A percentile compares a stretch with the other conserved stretches of the same genome.
phyloP scores from a whole-genome alignment of 495 filamentous ascomycete species.

The Xanthoparmelia taractica region DNA sequence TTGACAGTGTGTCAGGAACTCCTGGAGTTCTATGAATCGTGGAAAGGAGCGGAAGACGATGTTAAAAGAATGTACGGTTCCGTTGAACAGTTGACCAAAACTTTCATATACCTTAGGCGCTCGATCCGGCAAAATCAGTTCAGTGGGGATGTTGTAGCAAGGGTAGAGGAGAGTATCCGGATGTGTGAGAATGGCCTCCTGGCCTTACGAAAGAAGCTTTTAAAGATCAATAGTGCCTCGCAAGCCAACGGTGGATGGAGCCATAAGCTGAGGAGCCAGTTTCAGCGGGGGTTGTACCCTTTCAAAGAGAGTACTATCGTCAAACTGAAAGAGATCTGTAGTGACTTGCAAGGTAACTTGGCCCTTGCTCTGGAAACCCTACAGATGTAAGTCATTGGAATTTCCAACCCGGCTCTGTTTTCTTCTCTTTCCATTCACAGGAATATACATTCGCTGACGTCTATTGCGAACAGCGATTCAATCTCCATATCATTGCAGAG shows the following conservation, averaged over 20 bases:
- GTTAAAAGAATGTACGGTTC: slow-evolving; percentile 13
- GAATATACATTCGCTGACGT: neutral
- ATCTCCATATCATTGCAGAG: neutral
- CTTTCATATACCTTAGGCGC: slow-evolving; percentile 13
- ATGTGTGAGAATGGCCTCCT: slow-evolving; percentile 13
- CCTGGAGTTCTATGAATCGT: slow-evolving; percentile 18
- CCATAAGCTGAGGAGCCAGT: neutral
- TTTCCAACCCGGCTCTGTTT: neutral
- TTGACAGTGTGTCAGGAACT: slow-evolving; percentile 18
- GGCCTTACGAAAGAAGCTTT: slow-evolving; percentile 16
- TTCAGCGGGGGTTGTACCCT: slow-evolving; percentile 12
- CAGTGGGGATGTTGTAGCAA: slow-evolving; percentile 9
- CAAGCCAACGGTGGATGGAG: slow-evolving; percentile 1
- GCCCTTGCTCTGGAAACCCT: slow-evolving; percentile 14
- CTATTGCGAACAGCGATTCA: neutral
- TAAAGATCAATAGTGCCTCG: slow-evolving; percentile 14
- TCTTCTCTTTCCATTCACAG: neutral
- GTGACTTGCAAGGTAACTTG: slow-evolving; percentile 16
- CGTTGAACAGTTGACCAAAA: slow-evolving; percentile 12
- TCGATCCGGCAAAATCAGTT: slow-evolving; percentile 7
- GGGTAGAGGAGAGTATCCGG: slow-evolving; percentile 13
- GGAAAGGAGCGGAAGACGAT: slow-evolving; percentile 17
- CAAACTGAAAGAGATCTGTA: slow-evolving; percentile 15
- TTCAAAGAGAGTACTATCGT: slow-evolving; percentile 22
- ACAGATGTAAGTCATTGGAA: slow-evolving; percentile 8